phyloP scores from a whole-genome alignment of 2,329 filamentous ascomycete genomes.

The Diaporthe citrichinensis region DNA sequence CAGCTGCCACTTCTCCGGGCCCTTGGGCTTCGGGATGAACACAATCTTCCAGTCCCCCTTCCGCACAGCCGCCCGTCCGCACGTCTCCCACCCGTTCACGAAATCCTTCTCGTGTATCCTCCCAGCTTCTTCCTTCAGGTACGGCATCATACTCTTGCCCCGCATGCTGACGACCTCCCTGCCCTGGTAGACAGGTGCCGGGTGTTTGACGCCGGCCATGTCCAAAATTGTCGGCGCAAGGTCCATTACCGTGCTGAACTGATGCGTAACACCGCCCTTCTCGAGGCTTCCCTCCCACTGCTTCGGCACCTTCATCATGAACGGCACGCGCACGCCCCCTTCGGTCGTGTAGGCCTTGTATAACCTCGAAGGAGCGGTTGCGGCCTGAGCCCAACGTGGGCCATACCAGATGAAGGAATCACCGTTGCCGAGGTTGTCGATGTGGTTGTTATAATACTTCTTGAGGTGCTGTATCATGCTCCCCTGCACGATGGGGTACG shows the following conservation, averaged over 20 bases:
- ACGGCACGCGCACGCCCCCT: constrained; percentile 67
- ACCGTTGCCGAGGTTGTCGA: constrained; percentile 68
- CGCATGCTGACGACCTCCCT: constrained; percentile 52
- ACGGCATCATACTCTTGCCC: constrained; percentile 53
- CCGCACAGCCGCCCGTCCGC: constrained; percentile 52
- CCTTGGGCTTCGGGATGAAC: constrained; percentile 63
- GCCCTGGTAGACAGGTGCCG: constrained; percentile 62
- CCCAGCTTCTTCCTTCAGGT: constrained; percentile 46
- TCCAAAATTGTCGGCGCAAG: constrained; percentile 64
- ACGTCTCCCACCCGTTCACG: constrained; percentile 55
- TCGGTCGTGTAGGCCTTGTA: constrained; percentile 58
- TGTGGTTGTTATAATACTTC: constrained; percentile 69
- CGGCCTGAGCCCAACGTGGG: constrained; percentile 63
- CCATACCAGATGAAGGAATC: constrained; percentile 72
- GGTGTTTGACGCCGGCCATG: constrained; percentile 63
- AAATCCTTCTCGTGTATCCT: constrained; percentile 54
- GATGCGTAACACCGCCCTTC: constrained; percentile 56
- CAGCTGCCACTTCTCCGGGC: constrained; percentile 64
- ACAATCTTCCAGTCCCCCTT: constrained; percentile 57
- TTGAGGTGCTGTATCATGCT: constrained; percentile 49
- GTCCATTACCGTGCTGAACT: constrained; percentile 68
- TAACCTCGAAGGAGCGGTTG: constrained; percentile 49
- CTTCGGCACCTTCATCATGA: constrained; percentile 54
- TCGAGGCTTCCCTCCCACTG: constrained; percentile 45
- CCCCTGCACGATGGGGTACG: constrained; percentile 43